Base-by-base conservation (phyloP, 345 rosid genomes). In the Fremontodendron californicum region DNA sequence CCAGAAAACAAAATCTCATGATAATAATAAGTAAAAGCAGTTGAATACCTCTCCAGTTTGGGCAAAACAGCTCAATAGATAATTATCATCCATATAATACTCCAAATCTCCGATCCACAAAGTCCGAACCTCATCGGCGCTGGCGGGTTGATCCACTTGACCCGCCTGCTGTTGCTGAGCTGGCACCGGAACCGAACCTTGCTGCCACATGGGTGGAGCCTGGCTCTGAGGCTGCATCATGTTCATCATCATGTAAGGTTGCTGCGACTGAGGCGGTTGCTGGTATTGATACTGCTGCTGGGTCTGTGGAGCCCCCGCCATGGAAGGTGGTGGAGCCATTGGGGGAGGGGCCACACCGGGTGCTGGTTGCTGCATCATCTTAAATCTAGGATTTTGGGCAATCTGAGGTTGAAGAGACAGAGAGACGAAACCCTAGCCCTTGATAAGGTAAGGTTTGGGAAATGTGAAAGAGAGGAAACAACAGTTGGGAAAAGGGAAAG, bases 21-120 rank as follows among this genome's bases (percentile, higher is more conserved):
- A 51, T 9, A 33, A n/a, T n/a, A 12, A 48, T 19, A 49, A 27
- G 21, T 29, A 61, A 25, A 61, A 51, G 13, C 8, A 25, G 21
- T 46, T 9, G 25, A 73, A 54, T 63, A 88, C 96, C 91, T 92
- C 97, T 65, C 93, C 93, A 19, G 88, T 88, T 43, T 85, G 87
- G 65, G 92, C 84, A 71, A 94, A 92, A 72, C 93, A 90, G 73
- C 72, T 57, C 45, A 45, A 61, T 46, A 94, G 76, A 82, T 89
- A 94, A 74, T 8, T 80, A 84, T 94, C 98, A 75, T 94, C 97
- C 98, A 94, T 92, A 97, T 97, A 94, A 84, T 90, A 90, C 90
- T 91, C 93, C 81, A 94, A 88, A 75, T 94, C 96, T 0, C 98
- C 98, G 86, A 94, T 92, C 98, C 98, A 94, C 61, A 94, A 91